Conservation (phyloP, 306 rosid genomes). For the Gynostemma pentaphyllum region DNA sequence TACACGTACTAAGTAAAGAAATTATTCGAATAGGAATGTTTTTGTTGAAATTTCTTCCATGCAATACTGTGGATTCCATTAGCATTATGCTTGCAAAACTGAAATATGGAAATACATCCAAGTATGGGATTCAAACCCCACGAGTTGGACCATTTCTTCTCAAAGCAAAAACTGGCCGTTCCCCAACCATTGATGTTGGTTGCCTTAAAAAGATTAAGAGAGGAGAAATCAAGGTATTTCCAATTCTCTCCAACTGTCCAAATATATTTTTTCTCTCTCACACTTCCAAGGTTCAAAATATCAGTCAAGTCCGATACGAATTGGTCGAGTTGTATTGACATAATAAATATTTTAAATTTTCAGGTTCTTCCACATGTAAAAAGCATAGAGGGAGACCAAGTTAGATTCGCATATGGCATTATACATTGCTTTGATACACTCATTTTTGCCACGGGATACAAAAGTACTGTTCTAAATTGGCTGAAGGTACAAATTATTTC, state of each 20-base stretch:
- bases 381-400: constrained; percentile 12
- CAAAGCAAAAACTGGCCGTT: constrained; percentile 29
- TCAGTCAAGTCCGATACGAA: too few species aligned
- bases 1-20: constrained; percentile 34
- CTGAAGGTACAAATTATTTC: constrained; percentile 30
- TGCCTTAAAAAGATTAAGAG: constrained; percentile 19
- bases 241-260: too few species aligned
- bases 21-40: constrained; percentile 41
- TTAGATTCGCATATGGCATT: constrained; percentile 34
- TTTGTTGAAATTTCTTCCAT: constrained; percentile 23
- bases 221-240: constrained; percentile 38
- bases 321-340: too few species aligned
- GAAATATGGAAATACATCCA: constrained; percentile 27
- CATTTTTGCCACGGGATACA: constrained; percentile 62
- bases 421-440: constrained; percentile 28
- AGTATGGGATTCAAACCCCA: constrained; percentile 37
- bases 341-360: not conserved
- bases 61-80: constrained; percentile 24
- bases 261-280: too few species aligned
- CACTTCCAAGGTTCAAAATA: not conserved
- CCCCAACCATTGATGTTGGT: constrained; percentile 66
- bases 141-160: constrained; percentile 34
- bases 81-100: constrained; percentile 20
- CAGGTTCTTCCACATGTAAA: constrained; percentile 35
- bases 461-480: constrained; percentile 41